Conservation (phyloP, 2,329 filamentous ascomycete species). For the Fusarium sp. region DNA sequence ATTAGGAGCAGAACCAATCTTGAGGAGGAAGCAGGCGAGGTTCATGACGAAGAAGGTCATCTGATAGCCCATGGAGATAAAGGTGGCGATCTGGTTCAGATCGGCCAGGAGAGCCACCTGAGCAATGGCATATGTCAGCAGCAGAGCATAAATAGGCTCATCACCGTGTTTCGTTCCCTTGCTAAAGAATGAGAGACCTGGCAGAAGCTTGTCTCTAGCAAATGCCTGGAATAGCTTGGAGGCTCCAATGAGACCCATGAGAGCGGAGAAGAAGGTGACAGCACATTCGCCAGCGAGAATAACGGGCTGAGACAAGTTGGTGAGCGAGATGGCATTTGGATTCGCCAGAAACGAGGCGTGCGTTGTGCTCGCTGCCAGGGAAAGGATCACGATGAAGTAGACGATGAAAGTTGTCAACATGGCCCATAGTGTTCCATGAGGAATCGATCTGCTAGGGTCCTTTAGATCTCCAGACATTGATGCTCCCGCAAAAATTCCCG, state of each 20-base stretch:
- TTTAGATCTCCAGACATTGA: slow-evolving; percentile 91
- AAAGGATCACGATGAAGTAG: slow-evolving; percentile 81
- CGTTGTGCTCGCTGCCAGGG: slow-evolving; percentile 82
- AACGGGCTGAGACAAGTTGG: slow-evolving; percentile 79
- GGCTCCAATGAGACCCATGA: slow-evolving; percentile 89
- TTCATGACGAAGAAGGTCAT: slow-evolving; percentile 95
- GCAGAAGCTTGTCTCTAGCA: slow-evolving; percentile 81
- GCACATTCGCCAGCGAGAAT: slow-evolving; percentile 87
- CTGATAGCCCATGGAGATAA: slow-evolving; percentile 92
- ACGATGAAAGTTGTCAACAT: slow-evolving; percentile 80
- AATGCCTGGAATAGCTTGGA: slow-evolving; percentile 88
- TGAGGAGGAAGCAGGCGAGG: slow-evolving; percentile 85
- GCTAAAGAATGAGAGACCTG: slow-evolving; percentile 79
- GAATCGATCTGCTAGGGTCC: slow-evolving; percentile 86
- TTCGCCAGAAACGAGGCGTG: slow-evolving; percentile 79
- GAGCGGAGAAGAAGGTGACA: slow-evolving; percentile 83
- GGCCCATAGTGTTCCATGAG: slow-evolving; percentile 84
- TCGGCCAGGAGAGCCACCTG: slow-evolving; percentile 86
- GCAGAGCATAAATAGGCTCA: slow-evolving; percentile 80
- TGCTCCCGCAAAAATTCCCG: slow-evolving; percentile 75
- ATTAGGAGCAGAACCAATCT: slow-evolving; percentile 88
- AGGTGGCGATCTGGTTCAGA: slow-evolving; percentile 88
- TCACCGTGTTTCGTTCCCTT: slow-evolving; percentile 79
- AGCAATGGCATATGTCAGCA: slow-evolving; percentile 80
- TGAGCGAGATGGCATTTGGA: slow-evolving; percentile 83